phyloP scores from a whole-genome alignment of 2,329 filamentous ascomycete genomes.

The Eurotiales sp. region DNA sequence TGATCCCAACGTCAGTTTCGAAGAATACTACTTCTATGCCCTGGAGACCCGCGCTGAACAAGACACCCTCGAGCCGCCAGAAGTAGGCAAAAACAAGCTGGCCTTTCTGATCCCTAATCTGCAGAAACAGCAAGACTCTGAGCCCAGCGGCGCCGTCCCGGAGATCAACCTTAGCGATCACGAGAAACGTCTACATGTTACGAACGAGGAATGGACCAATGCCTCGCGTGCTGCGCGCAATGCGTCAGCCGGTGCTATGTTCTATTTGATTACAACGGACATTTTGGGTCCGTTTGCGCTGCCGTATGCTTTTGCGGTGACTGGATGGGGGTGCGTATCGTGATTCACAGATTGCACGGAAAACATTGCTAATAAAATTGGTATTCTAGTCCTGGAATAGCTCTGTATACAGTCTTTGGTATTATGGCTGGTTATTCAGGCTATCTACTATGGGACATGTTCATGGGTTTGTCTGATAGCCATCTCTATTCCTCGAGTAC shows the following conservation, averaged over 20 bases:
- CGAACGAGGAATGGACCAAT: neutral
- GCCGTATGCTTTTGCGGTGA: conserved; percentile 24
- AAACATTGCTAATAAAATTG: neutral
- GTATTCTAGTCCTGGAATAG: conserved; percentile 39
- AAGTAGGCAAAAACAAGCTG: neutral
- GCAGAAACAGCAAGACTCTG: neutral
- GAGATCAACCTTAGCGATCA: neutral
- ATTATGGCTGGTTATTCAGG: conserved; percentile 41
- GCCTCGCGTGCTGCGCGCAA: conserved; percentile 43
- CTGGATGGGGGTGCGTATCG: conserved; percentile 33
- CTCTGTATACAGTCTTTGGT: conserved; percentile 45
- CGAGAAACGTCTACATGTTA: neutral
- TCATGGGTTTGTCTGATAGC: conserved; percentile 26
- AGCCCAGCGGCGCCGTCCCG: neutral
- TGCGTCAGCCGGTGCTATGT: conserved; percentile 44
- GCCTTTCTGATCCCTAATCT: conserved; percentile 1
- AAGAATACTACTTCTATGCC: conserved; percentile 9
- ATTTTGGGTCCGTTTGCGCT: conserved; percentile 44
- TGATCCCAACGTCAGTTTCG: conserved; percentile 6
- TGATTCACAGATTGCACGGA: neutral
- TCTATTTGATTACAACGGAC: conserved; percentile 50
- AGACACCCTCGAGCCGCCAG: neutral
- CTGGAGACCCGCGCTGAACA: conserved; percentile 2
- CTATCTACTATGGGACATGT: conserved; percentile 44
- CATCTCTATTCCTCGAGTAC: neutral